Base-by-base conservation (phyloP, 768 basidiomycete genomes). In the Butyriboletus loyo region DNA sequence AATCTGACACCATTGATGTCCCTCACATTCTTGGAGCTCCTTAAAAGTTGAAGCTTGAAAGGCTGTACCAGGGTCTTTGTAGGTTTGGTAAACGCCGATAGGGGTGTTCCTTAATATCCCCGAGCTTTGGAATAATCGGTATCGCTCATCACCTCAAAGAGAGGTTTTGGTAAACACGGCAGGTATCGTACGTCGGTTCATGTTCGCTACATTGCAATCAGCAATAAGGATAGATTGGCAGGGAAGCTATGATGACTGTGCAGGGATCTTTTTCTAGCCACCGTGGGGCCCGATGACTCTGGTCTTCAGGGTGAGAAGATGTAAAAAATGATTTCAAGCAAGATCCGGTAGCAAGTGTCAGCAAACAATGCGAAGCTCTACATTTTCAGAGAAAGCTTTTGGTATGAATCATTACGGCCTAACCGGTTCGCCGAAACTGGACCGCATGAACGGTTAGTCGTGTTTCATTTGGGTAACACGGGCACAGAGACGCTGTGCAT, bases 101-200 rank as follows among this genome's bases (percentile, higher is more conserved):
- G 5, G 22, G 3, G 17, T 4, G 4, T 44, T 30, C 25, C 27
- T 27, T 48, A 13, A 31, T 38, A 37, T 50, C 17, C 21, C 42
- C 9, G 36, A 15, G 24, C 17, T 15, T 17, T 30, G 19, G 30
- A 32, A 32, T 37, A 60, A 40, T 56, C 54, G 54, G 59, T 31
- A 25, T 49, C 58, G 54, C 39, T 39, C 24, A 38, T 32, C 46
- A 36, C 47, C 22, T 30, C 38, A 22, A n/a, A n/a, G n/a, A n/a
- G n/a, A n/a, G n/a, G n/a, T n/a, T n/a, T n/a, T n/a, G n/a, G n/a
- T n/a, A n/a, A n/a, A n/a, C n/a, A n/a, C n/a, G n/a, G n/a, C n/a
- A n/a, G n/a, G n/a, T n/a, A n/a, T n/a, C n/a, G n/a, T 45, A 48
- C 50, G 27, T 37, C 32, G 50, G 59, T 49, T 49, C 50, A 53